These are phyloP conservation scores for Suillus plorans DNA, from an alignment of 768 basidiomycete species.

Conservation along the genomic window DNA sequence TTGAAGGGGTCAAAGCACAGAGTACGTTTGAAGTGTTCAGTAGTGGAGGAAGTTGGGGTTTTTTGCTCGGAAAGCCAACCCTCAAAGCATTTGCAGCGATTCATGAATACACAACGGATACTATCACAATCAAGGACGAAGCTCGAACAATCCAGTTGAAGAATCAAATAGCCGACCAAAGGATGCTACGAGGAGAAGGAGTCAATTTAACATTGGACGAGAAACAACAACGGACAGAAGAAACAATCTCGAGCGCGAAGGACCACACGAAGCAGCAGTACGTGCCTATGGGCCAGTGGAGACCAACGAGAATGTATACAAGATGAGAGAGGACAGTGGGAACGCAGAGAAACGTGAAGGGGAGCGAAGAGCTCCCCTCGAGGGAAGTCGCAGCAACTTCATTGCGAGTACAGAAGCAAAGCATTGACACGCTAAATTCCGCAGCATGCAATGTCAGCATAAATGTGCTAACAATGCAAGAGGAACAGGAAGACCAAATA, in stretches of 20 bases:
- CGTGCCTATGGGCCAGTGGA: background rate
- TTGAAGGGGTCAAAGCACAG: background rate
- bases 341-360: too few species aligned
- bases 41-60: slow-evolving; percentile 27
- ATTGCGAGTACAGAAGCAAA: too few species aligned
- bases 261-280: background rate
- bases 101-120: slow-evolving; percentile 25
- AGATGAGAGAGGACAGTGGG: background rate
- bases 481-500: background rate
- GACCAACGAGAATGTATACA: too few species aligned
- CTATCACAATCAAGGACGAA: background rate
- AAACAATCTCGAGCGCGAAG: too few species aligned
- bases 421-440: too few species aligned
- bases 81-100: slow-evolving; percentile 20
- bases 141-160: accelerated
- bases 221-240: background rate
- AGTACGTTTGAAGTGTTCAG: slow-evolving; percentile 12
- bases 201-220: background rate
- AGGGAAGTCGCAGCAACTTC: too few species aligned
- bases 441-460: too few species aligned
- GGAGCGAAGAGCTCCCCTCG: background rate
- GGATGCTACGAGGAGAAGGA: background rate
- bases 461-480: too few species aligned
- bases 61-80: slow-evolving; percentile 31
- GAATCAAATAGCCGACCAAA: background rate